Evolutionary conservation across 768 basidiomycete species (phyloP).

Genomic region (Termitomyces bulborhizus): DNA sequence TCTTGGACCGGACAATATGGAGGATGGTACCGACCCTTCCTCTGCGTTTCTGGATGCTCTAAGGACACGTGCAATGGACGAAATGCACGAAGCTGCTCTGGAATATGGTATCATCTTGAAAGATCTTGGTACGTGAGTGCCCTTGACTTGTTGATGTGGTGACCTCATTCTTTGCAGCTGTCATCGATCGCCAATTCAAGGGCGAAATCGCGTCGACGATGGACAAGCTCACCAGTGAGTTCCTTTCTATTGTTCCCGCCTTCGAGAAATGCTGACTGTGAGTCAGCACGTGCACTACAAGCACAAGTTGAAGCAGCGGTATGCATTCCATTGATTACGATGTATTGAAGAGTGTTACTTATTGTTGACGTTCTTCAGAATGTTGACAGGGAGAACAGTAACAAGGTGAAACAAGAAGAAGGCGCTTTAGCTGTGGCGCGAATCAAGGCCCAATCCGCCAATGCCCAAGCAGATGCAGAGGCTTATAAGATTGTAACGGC

Average conservation of each 20-base stretch:
- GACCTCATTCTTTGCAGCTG: conserved; percentile 37
- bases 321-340: conserved; percentile 17
- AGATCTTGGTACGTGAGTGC: conserved; percentile 51
- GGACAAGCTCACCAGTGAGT: conserved; percentile 65
- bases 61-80: conserved; percentile 80
- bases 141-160: not conserved
- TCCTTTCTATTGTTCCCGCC: not conserved
- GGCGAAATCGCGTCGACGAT: conserved; percentile 82
- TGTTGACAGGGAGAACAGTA: conserved; percentile 82
- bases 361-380: conserved; percentile 37
- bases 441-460: conserved; percentile 64
- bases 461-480: conserved; percentile 66
- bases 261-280: conserved; percentile 6
- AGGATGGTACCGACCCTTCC: conserved; percentile 63
- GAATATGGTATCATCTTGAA: conserved; percentile 83
- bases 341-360: not conserved
- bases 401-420: conserved; percentile 82
- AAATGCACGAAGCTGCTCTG: conserved; percentile 72
- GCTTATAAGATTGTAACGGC: conserved; percentile 70
- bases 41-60: conserved; percentile 80
- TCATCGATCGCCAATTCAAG: conserved; percentile 86
- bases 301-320: conserved; percentile 86
- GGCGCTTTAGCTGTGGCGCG: conserved; percentile 71
- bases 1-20: conserved; percentile 67
- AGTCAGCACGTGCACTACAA: conserved; percentile 66